Base-by-base conservation (phyloP, 1,284 basidiomycete species). In the Marasmius tenuissimus region DNA sequence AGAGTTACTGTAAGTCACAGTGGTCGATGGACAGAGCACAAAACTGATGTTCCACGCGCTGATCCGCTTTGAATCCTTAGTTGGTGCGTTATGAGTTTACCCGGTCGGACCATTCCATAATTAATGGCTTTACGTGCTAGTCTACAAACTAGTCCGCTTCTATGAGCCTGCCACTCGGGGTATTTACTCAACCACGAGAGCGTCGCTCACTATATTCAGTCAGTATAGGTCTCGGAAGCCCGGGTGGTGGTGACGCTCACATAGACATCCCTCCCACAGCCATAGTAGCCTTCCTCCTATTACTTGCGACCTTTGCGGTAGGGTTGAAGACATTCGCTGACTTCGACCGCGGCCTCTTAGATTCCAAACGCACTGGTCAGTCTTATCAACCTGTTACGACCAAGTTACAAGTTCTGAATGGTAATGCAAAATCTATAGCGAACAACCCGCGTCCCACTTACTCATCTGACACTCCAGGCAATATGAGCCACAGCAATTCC, bases 161-260 rank as follows among this genome's bases (percentile, higher is more conserved):
- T 94, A 90, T 71, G 75, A 84, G 39, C 88, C 89, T 8, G 65
- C 68, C 8, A 86, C 88, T 7, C 66, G 75, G 50, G 67, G 52
- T 0, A 76, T 83, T 67, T 93, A 93, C 68, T 68, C 74, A 22
- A 86, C 89, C 22, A 93, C 91, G 16, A 81, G 91, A 62, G 87
- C 81, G 63, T 93, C 89, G n/a, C 78, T 90, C 27, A 91, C 87
- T 20, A 83, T 85, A 48, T 94, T 90, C 79, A 93, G 92, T 94
- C 69, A 67, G 92, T 80, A 27, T 6, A n/a, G 35, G 10, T 47
- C 35, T n/a, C 18, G 16, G 20, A 38, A 51, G n/a, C 18, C 16
- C 12, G 14, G 18, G 34, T 14, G n/a, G 6, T 34, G 11, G 14
- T 47, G 34, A n/a, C 35, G 14, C 55, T 62, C 52, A 58, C 57